Base-by-base conservation (phyloP, 805 yeast genomes). In the Yarrowia yakushimensis region DNA sequence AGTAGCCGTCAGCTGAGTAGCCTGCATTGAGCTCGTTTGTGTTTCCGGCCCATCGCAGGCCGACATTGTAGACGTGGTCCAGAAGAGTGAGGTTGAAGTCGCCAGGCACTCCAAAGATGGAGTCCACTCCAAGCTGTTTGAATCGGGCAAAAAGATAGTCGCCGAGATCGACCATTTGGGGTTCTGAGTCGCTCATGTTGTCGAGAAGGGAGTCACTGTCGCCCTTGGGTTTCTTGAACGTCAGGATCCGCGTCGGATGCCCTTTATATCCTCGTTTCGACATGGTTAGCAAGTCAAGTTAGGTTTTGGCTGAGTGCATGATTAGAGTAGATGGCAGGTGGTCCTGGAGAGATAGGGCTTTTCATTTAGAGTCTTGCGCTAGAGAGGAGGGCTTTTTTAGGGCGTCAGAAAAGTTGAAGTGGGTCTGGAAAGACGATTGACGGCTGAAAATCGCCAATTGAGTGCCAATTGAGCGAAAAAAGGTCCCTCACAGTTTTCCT, bases 21-120 rank as follows among this genome's bases (percentile, higher is more conserved):
- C 94, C 88, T 46, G 96, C 94, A 74, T 90, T 90, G 77, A 89
- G 81, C 78, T 89, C 96, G 76, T 90, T 89, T 73, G 94, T 88
- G 74, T 89, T 88, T 70, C 96, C 96, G 57, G 89, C 91, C 96
- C 96, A 89, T 78, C 87, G 82, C 76, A 89, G 72, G 37, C 79
- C 74, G 37, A 74, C 79, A 9, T 81, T 74, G 69, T 88, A 85
- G 48, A 87, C 71, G 69, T 86, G 83, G 71, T 89, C 96, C 68
- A 89, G 75, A 23, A 89, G 75, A 5, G 69, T 74, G 63, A 84
- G 76, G 67, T 82, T 83, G 74, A 81, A 84, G 69, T 84, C 87
- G 11, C 87, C 86, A 0, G 87, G 85, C 31, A 82, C 82, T 20
- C 86, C 86, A 69, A 82, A 82, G 42, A 82, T 71, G 30, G 74